Base-by-base conservation (phyloP, 208 protist genomes). In the Wallacemonas sp. region DNA sequence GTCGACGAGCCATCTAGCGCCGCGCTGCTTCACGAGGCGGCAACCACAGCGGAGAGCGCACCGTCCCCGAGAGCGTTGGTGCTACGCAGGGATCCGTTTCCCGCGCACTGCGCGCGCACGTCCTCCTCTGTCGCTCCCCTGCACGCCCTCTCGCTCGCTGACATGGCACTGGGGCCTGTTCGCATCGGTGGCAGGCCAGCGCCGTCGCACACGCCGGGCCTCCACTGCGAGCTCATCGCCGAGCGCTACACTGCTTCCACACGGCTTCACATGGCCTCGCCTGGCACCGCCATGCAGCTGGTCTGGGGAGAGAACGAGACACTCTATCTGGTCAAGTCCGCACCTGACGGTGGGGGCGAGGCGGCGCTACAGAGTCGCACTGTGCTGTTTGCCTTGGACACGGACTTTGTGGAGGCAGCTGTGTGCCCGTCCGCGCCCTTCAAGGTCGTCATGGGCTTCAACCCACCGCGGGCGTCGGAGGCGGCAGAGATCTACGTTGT, bases 161-260 rank as follows among this genome's bases (percentile, higher is more conserved):
- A 41, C 16, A 36, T 32, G 4, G 26, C 5, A n/a, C n/a, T n/a
- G n/a, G n/a, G n/a, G n/a, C n/a, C n/a, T n/a, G n/a, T n/a, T n/a
- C n/a, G n/a, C n/a, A n/a, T n/a, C n/a, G n/a, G n/a, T n/a, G n/a
- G n/a, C n/a, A n/a, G n/a, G n/a, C n/a, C n/a, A n/a, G n/a, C n/a
- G n/a, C n/a, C n/a, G n/a, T n/a, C n/a, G n/a, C n/a, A n/a, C n/a
- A n/a, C n/a, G n/a, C n/a, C n/a, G n/a, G 59, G 28, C 8, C 64
- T 75, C 44, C 64, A 72, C 39, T 84, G 79, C 59, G 82, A 89
- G 65, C 57, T 89, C 48, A 67, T 76, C 0, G 75, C 74, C n/a
- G 76, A 76, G 39, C 73, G 67, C 28, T 62, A 77, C 57, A 20
- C 46, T 2, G 55, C 68, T 49, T 22, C 36, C 23, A 33, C 46